Base-by-base conservation (phyloP, 2,329 filamentous ascomycete genomes). In the Pseudogymnoascus sp. region DNA sequence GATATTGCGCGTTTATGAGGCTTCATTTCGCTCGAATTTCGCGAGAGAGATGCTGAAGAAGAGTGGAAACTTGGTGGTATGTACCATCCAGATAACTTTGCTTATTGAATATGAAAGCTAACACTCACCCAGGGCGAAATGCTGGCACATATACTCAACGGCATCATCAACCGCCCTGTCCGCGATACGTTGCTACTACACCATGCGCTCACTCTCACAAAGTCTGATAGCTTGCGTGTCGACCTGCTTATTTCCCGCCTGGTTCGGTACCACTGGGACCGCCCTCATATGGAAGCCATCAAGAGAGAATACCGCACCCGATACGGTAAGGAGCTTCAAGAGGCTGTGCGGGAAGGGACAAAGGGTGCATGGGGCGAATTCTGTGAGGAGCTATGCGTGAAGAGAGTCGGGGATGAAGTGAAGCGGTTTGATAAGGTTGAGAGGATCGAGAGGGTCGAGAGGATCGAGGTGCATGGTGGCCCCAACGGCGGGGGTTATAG, bases 101-200 rank as follows among this genome's bases (percentile, higher is more conserved):
- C 36, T 29, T 42, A 61, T 34, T 36, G 34, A 21, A 57, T 12
- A 21, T 57, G 26, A 1, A 29, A 10, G 10, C 59, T 39, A 63
- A 61, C 18, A 16, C 36, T 39, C 14, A 16, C 14, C 6, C 69
- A 97, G 93, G 95, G 95, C 67, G 95, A 99, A 78, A 86, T 96
- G 18, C 86, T 97, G 39, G 91, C 92, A 0, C 95, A 97, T 76
- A 91, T 97, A 69, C 87, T 99, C 72, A 97, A 97, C 77, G 95
- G 95, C 71, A 87, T 96, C 64, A 96, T 97, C 78, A 97, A 97
- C 78, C 90, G 90, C 65, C 93, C 95, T 5, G 91, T 96, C 67
- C 90, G 95, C 63, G 95, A 97, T 75, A 91, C 93, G 2, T 83
- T 97, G 39, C 86, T 97, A 2, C 81, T 99, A 1, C 87, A 96